Base-by-base conservation (phyloP, 495 filamentous ascomycete species). In the Podospora bellae-mahoneyi region DNA sequence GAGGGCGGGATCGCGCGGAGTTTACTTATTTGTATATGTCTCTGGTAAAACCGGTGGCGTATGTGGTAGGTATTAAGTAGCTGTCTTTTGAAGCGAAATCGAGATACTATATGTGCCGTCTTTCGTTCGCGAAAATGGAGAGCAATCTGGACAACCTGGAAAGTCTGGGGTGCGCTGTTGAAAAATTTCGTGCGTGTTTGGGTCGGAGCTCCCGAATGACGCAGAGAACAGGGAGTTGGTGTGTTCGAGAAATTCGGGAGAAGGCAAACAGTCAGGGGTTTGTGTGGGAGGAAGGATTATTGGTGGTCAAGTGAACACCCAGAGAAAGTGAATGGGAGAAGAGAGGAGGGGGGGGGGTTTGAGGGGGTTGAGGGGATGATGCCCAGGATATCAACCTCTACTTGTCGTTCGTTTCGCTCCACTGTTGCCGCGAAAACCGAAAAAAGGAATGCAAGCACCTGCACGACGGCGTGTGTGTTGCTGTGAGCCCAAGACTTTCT, bases 351-450 rank as follows among this genome's bases (percentile, higher is more conserved):
- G 30, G 20, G 53, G 23, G 66, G 32, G 23, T 23, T 23, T 23
- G 23, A 23, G 23, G 23, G 23, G 23, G 23, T 23, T 23, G 62
- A 34, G 48, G 44, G 28, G 57, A 23, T 34, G 62, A 63, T 57
- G 64, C 26, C 62, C 62, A 60, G 27, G 34, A 55, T 7, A 62
- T 57, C 26, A 18, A 20, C 20, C 63, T 62, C 56, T 48, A 1
- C 15, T 48, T 10, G 7, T 48, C 39, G 39, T 48, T 48, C 15
- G 39, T 48, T 48, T 48, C 39, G 39, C 61, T 39, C 59, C 57
- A 55, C 26, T 62, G 58, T 55, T 16, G 30, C 60, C 19, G 64
- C 58, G 60, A 66, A 53, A 66, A 30, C 68, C 68, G 59, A 56
- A 55, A 53, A 54, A 57, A 62, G 15, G 39, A 48, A 48, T 32